A percentile compares a stretch with the other conserved stretches of the same genome.
Evolutionary conservation across 768 basidiomycete genomes (phyloP).

Genomic region (Macrolepiota dolichaula): DNA sequence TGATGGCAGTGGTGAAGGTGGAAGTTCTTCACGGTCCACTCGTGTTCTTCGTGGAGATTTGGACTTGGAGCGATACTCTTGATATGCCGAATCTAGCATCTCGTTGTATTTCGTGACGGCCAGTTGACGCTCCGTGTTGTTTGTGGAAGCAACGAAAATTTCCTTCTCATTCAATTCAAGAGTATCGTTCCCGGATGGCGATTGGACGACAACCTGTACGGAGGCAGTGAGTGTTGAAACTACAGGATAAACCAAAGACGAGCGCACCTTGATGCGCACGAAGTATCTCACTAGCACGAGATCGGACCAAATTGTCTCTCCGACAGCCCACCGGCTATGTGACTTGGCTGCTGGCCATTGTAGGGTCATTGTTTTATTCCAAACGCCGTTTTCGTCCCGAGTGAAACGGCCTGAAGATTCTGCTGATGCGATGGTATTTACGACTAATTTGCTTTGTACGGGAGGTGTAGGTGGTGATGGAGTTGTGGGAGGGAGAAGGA

Average conservation of each 20-base stretch:
- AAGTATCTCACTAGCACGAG: slow-evolving; percentile 68
- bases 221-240: not conserved
- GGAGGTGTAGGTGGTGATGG: slow-evolving; percentile 18
- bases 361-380: slow-evolving; percentile 62
- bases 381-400: slow-evolving; percentile 53
- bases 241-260: not conserved
- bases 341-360: slow-evolving; percentile 73
- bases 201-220: slow-evolving; percentile 43
- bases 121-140: slow-evolving; percentile 62
- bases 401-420: slow-evolving; percentile 60
- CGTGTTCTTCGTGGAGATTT: slow-evolving; percentile 52
- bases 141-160: slow-evolving; percentile 64
- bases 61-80: slow-evolving; percentile 44
- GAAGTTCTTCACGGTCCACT: slow-evolving; percentile 25
- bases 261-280: slow-evolving; percentile 59
- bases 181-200: slow-evolving; percentile 59
- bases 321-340: slow-evolving; percentile 72
- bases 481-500: slow-evolving; percentile 15
- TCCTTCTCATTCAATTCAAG: slow-evolving; percentile 71
- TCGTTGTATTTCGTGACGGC: slow-evolving; percentile 62
- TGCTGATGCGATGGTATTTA: slow-evolving; percentile 51
- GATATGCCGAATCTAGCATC: slow-evolving; percentile 21
- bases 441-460: slow-evolving; percentile 36
- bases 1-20: slow-evolving; percentile 37
- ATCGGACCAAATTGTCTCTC: slow-evolving; percentile 69